Base-by-base conservation (phyloP, 2,329 filamentous ascomycete species). In the Scleromitrula shiraiana region DNA sequence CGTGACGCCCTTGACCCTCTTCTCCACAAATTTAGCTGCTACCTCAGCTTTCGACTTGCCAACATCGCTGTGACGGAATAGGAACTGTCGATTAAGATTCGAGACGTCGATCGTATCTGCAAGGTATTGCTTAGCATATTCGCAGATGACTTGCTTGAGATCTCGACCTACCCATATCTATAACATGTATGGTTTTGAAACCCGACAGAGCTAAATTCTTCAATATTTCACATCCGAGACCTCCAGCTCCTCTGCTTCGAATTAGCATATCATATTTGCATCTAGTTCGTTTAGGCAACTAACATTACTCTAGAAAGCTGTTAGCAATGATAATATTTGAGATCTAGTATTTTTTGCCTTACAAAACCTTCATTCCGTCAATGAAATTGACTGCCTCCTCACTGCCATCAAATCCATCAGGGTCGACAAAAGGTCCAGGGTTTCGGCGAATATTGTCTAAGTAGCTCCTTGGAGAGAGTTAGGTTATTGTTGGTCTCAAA, bases 171-270 rank as follows among this genome's bases (percentile, higher is more conserved):
- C 85, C 88, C 93, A 98, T 98, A 69, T 98, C 93, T 60, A 98
- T 97, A 50, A 98, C 93, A 71, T 98, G 89, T 57, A 98, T 96
- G 62, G 95, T 81, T 67, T 86, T 94, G 72, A 98, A 98, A 23
- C 90, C 89, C 2, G 91, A 96, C 44, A 98, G 76, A 35, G 93
- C 93, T 27, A 98, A 76, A 62, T 98, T 88, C 72, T 98, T 98
- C 44, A 98, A 73, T 37, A 98, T 95, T 65, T 98, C 93, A 61
- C 93, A 98, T 56, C 93, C 93, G 51, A 98, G 69, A 9, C 93
- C 93, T 53, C 93, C 93, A 50, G 93, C 93, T 50, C 93, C 93
- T 57, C 90, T 96, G 58, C 53, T 54, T 40, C 7, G 2, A 19
- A 20, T 48, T 41, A 48, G 38, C 23, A 43, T 22, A 24, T 7